Percentiles rank a stretch among this genome's conserved stretches.
Conservation (phyloP, 2,329 filamentous ascomycete genomes). For the Pyricularia sp. region DNA sequence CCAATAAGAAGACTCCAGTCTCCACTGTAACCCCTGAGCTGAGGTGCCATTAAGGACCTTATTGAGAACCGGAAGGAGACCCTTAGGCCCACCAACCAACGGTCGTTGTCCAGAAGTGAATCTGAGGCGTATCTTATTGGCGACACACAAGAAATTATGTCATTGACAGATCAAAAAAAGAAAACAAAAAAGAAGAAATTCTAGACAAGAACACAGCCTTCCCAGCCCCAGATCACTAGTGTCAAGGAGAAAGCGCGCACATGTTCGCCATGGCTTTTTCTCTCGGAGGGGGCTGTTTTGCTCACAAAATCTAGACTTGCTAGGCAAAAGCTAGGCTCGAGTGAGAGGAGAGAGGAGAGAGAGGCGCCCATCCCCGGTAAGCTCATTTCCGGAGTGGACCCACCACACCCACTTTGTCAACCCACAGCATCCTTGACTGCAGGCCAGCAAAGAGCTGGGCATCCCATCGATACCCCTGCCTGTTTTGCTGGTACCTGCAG, state of each 20-base stretch:
- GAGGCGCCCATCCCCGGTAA: neutral
- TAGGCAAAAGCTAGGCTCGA: too few relatives aligned
- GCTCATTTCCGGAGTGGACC: slow-evolving; percentile 1
- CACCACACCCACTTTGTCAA: neutral
- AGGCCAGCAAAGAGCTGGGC: neutral
- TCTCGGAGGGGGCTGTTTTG: neutral
- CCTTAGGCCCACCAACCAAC: neutral
- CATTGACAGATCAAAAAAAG: neutral
- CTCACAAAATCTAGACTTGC: neutral
- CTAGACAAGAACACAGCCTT: neutral
- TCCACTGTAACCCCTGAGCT: neutral
- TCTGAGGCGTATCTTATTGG: neutral
- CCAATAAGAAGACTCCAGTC: neutral
- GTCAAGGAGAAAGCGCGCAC: neutral
- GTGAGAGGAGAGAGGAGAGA: neutral
- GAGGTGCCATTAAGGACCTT: neutral
- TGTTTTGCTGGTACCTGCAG: slow-evolving; percentile 1
- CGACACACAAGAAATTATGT: neutral
- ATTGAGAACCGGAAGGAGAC: neutral
- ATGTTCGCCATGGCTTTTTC: neutral
- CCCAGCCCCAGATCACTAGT: neutral
- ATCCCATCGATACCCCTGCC: neutral
- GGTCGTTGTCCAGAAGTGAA: neutral
- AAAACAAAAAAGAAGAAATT: neutral
- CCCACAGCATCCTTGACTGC: neutral